Percentiles rank a stretch among this genome's conserved stretches.
Evolutionary conservation across 108 stramenopile species (phyloP).

Genomic region (Skeletonema costatum): DNA sequence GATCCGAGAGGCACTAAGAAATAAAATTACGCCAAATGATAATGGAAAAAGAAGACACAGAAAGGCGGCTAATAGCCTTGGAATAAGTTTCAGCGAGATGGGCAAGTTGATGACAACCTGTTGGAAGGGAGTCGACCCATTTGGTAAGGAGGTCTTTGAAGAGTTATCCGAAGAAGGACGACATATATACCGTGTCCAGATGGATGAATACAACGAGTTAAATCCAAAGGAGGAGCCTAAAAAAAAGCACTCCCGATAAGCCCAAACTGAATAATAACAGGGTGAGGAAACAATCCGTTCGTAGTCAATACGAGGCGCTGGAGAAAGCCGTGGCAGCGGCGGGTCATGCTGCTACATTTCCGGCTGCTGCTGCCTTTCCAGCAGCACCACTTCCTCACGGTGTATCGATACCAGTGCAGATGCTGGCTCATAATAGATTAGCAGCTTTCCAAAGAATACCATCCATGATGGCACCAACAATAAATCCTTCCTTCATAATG

Average conservation of each 20-base stretch:
- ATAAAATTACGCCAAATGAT: background rate
- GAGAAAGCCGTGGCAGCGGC: too few species aligned
- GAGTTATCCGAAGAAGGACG: slow-evolving; percentile 5
- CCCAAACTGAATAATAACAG: background rate
- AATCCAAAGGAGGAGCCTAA: background rate
- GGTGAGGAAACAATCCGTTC: background rate
- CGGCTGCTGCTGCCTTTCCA: too few species aligned
- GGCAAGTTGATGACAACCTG: background rate
- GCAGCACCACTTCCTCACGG: too few species aligned
- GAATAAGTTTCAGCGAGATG: background rate
- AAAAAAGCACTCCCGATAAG: background rate
- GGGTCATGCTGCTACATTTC: too few species aligned
- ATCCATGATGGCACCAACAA: too few species aligned
- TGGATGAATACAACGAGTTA: background rate
- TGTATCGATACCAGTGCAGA: too few species aligned
- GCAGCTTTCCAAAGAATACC: too few species aligned
- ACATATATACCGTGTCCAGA: background rate
- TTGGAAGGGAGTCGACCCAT: background rate
- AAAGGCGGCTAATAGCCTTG: background rate
- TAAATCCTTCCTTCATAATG: too few species aligned
- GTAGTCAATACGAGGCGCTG: too few species aligned
- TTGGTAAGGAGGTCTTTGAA: background rate
- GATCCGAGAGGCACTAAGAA: background rate
- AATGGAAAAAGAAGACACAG: background rate
- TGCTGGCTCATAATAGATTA: too few species aligned